These are phyloP conservation scores for Annulohypoxylon bovei DNA, from an alignment of 495 filamentous ascomycete species.

Conservation along the genomic window DNA sequence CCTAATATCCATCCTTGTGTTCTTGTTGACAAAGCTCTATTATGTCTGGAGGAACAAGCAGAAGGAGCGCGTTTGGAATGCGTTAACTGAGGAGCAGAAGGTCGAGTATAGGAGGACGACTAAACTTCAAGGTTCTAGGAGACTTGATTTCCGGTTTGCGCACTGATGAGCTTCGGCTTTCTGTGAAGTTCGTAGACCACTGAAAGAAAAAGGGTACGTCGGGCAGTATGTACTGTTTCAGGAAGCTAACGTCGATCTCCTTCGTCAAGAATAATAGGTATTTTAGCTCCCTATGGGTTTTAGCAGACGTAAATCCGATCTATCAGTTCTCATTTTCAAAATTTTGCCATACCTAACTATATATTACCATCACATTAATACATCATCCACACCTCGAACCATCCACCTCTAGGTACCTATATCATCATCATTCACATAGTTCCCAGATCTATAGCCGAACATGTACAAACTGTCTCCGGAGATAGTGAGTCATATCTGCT, in stretches of 20 bases:
- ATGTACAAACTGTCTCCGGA: constrained; percentile 31
- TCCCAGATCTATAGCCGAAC: neutral
- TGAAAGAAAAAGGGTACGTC: too few relatives aligned
- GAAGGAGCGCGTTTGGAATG: constrained; percentile 52
- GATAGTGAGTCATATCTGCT: constrained; percentile 17
- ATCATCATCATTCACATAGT: neutral
- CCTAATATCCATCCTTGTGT: constrained; percentile 44
- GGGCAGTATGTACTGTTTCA: too few relatives aligned
- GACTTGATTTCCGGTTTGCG: constrained; percentile 60
- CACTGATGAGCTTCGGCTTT: constrained; percentile 28
- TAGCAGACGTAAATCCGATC: too few relatives aligned
- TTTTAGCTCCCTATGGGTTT: neutral
- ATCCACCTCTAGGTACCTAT: neutral
- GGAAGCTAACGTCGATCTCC: too few relatives aligned
- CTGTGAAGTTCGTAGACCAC: neutral
- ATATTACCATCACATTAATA: too few relatives aligned
- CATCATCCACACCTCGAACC: neutral
- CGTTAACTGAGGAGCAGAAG: constrained; percentile 52
- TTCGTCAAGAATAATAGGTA: too few relatives aligned
- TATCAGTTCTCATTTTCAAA: too few relatives aligned
- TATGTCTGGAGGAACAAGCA: constrained; percentile 57
- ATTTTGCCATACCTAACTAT: too few relatives aligned
- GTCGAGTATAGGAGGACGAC: constrained; percentile 51
- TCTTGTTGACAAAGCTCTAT: constrained; percentile 54
- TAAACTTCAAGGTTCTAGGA: constrained; percentile 51